phyloP scores from a whole-genome alignment of 805 yeast species.

The Suhomyces faveliae region DNA sequence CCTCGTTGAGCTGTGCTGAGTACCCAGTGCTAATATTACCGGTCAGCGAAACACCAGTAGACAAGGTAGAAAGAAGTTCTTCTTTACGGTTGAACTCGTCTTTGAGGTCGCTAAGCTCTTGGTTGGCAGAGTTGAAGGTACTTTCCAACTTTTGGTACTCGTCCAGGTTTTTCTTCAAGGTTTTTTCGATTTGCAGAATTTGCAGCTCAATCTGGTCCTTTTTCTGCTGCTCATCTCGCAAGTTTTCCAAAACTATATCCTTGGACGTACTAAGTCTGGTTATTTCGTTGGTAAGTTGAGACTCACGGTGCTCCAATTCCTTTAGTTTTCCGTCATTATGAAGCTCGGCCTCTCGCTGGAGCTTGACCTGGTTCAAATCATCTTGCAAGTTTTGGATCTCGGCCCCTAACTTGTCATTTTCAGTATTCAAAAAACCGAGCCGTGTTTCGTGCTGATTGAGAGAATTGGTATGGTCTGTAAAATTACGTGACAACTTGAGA shows the following conservation, averaged over 20 bases:
- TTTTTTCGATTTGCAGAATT: conserved; percentile 30
- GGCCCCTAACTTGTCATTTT: conserved; percentile 44
- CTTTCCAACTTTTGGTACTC: conserved; percentile 42
- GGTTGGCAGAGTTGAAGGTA: conserved; percentile 45
- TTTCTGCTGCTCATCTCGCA: conserved; percentile 50
- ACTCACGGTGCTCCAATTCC: conserved; percentile 58
- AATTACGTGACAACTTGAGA: conserved; percentile 38
- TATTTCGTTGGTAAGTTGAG: conserved; percentile 55
- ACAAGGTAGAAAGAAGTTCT: conserved; percentile 75
- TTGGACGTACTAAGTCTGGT: conserved; percentile 67
- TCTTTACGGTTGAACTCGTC: conserved; percentile 57
- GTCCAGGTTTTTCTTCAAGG: conserved; percentile 35
- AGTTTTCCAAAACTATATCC: conserved; percentile 56
- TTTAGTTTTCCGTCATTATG: conserved; percentile 60
- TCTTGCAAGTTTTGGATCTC: conserved; percentile 61
- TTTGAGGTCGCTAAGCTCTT: conserved; percentile 44
- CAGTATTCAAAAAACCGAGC: conserved; percentile 41
- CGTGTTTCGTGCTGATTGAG: conserved; percentile 41
- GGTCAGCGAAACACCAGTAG: conserved; percentile 85
- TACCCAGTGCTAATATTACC: conserved; percentile 79
- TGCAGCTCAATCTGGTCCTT: conserved; percentile 30
- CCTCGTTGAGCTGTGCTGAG: conserved; percentile 63
- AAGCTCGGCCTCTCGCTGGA: conserved; percentile 55
- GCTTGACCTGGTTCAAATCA: conserved; percentile 56
- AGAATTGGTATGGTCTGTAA: conserved; percentile 42